Percentiles rank a stretch among this genome's conserved stretches.
These are phyloP conservation scores for Talaromyces sp. DNA, from an alignment of 2,329 filamentous ascomycete species.

Conservation along the genomic window DNA sequence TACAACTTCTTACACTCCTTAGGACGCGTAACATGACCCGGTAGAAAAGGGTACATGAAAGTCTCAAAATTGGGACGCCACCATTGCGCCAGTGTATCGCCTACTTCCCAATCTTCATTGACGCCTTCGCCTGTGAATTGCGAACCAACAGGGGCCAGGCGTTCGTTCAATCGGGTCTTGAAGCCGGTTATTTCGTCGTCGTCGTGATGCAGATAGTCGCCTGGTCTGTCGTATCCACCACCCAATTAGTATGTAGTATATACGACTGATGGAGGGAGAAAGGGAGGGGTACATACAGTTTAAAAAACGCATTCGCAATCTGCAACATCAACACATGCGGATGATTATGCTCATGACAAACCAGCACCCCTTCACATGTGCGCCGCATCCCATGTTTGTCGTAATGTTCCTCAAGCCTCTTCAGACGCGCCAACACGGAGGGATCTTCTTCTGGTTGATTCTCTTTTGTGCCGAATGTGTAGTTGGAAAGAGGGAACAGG, in stretches of 20 bases:
- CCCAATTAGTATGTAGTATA: not conserved
- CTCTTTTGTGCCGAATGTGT: slow-evolving; percentile 98
- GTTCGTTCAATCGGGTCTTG: slow-evolving; percentile 85
- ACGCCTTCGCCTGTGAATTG: slow-evolving; percentile 76
- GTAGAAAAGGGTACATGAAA: slow-evolving; percentile 99
- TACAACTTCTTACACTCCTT: slow-evolving; percentile 99
- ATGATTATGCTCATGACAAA: slow-evolving; percentile 98
- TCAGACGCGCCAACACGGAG: slow-evolving; percentile 84
- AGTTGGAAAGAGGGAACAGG: slow-evolving; percentile 93
- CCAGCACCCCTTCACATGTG: slow-evolving; percentile 92
- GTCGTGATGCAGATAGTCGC: slow-evolving; percentile 80
- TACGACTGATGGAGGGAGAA: not conserved
- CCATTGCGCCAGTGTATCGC: slow-evolving; percentile 94
- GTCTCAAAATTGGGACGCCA: slow-evolving; percentile 99
- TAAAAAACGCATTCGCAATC: slow-evolving; percentile 99
- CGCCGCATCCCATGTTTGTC: slow-evolving; percentile 88
- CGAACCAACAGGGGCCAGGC: slow-evolving; percentile 84
- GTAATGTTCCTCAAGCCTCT: slow-evolving; percentile 95
- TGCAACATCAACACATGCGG: slow-evolving; percentile 98
- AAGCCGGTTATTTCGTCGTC: slow-evolving; percentile 95
- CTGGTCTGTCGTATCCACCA: slow-evolving; percentile 53
- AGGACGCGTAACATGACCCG: slow-evolving; percentile 88
- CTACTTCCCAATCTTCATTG: slow-evolving; percentile 90
- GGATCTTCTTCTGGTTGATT: slow-evolving; percentile 97
- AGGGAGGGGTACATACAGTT: slow-evolving; percentile 63